phyloP scores from a whole-genome alignment of 2,329 filamentous ascomycete genomes.

The Fusarium neocosmosporiellum region DNA sequence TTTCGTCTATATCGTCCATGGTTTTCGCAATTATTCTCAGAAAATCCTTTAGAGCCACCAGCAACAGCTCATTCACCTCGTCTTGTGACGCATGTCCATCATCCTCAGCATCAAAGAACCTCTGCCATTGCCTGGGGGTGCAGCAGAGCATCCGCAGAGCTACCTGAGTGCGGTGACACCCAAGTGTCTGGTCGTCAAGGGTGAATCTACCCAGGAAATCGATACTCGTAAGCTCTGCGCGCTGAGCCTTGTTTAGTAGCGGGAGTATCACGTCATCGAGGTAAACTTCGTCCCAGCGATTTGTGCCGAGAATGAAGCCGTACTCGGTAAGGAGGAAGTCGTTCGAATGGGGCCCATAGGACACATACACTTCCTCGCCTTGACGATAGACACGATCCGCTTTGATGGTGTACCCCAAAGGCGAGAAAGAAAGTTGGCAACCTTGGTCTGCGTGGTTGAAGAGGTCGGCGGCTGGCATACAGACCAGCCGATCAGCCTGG shows the following conservation, averaged over 20 bases:
- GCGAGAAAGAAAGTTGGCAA: constrained; percentile 64
- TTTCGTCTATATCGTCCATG: constrained; percentile 46
- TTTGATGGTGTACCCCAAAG: constrained; percentile 65
- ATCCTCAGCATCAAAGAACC: constrained; percentile 55
- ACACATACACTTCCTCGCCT: constrained; percentile 75
- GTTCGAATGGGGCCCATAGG: constrained; percentile 77
- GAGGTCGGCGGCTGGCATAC: constrained; percentile 79
- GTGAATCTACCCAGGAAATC: constrained; percentile 65
- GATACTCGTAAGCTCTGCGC: constrained; percentile 53
- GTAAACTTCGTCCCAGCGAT: constrained; percentile 61
- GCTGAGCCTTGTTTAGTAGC: constrained; percentile 51
- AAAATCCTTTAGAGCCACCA: constrained; percentile 53
- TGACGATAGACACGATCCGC: constrained; percentile 59
- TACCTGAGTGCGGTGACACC: constrained; percentile 65
- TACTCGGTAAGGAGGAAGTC: constrained; percentile 80
- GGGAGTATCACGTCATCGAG: constrained; percentile 62
- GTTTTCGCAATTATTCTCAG: constrained; percentile 45
- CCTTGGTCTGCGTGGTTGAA: constrained; percentile 69
- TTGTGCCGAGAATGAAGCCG: constrained; percentile 61
- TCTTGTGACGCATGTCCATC: constrained; percentile 59
- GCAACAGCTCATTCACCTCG: constrained; percentile 51
- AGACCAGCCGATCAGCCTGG: constrained; percentile 70
- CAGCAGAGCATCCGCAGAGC: constrained; percentile 56
- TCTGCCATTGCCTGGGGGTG: constrained; percentile 50
- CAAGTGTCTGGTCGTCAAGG: constrained; percentile 50